Evolutionary conservation across 192 early-diverging fungal genomes (phyloP), one percentile per base, ranked within the genome.

Genomic region (Chytriomyces hyalinus): DNA sequence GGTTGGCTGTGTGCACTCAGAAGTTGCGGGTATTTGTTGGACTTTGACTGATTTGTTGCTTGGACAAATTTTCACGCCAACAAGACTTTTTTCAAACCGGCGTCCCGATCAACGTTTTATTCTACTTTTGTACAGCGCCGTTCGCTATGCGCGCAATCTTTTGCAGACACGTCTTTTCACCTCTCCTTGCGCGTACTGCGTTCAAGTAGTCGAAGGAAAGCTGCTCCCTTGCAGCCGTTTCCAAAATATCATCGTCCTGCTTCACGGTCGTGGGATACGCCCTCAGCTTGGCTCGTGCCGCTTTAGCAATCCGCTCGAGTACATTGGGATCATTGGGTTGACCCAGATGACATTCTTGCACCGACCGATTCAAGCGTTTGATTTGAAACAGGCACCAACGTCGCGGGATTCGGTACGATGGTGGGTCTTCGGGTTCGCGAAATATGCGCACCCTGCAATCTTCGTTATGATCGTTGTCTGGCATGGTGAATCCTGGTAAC

Each of bases 381-480:
- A 57, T 20, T 3, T 57, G 53, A 57, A 57, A 57, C 53, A 57
- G 53, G 20, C 53, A 57, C 53, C 53, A 57, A 57, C 53, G 53
- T 20, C 53, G 53, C 53, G 53, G 53, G 20, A 57, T 57, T 13
- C 20, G 53, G 62, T 64, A 24, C 5, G n/a, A 15, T 10, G 26
- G 62, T 64, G 15, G 15, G 50, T 44, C 68, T 2, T 3, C 17
- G 9, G 59, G 59, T 10, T 48, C 59, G 6, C 59, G 71, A 47
- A 73, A 44, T 6, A 73, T 11, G 13, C 44, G 71, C 8, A 73
- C 43, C 7, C 71, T 53, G 43, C 71, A 61, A 47, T 73, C 71
- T 62, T 73, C 71, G 44, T 73, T 73, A 2, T 57, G 53, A 26
- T 73, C 71, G 44, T 73, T 73, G 10, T 61, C 28, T 44, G 53